Evolutionary conservation across 768 basidiomycete species (phyloP), one percentile per base, ranked within the genome.

Genomic region (Russula dissimulans): DNA sequence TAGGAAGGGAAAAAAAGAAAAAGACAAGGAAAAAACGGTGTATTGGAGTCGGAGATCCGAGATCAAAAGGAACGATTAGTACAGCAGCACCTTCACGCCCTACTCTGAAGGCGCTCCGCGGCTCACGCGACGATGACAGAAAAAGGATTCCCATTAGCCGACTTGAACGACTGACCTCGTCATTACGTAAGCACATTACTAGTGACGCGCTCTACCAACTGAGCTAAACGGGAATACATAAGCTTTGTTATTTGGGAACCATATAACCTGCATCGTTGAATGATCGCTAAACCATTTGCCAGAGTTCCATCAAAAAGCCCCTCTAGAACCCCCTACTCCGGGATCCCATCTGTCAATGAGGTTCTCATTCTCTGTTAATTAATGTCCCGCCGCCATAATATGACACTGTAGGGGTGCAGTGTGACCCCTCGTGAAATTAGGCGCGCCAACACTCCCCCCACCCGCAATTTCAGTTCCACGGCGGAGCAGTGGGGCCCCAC

Each of bases 111-210:
- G 60, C 60, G 60, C 56, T 61, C 56, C 56, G 60, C 15, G 49
- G 6, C 29, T 15, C 6, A 11, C 29, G 39, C 6, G 15, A 42
- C 14, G n/a, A 42, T 12, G 36, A 12, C 32, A 53, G 44, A 61
- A 51, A 59, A 48, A 62, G 39, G 47, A 57, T 70, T 69, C 69
- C 69, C 69, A 61, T 64, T 67, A 66, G 80, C 80, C 80, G 80
- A 79, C 71, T 82, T 63, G 80, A 81, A 81, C 81, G 78, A 81
- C 79, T 80, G 80, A 82, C 79, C 80, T 81, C 79, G 79, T 81
- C 80, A 82, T 81, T 57, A 57, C 17, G 38, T 62, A 64, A 62
- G 44, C 50, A 29, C 26, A 12, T 38, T 80, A 81, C 77, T 80
- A 83, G 80, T 82, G 80, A 82, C 79, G 80, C 81, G 81, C 81